These are phyloP conservation scores for Austroboletus festivus DNA, from an alignment of 768 basidiomycete species.

Conservation along the genomic window DNA sequence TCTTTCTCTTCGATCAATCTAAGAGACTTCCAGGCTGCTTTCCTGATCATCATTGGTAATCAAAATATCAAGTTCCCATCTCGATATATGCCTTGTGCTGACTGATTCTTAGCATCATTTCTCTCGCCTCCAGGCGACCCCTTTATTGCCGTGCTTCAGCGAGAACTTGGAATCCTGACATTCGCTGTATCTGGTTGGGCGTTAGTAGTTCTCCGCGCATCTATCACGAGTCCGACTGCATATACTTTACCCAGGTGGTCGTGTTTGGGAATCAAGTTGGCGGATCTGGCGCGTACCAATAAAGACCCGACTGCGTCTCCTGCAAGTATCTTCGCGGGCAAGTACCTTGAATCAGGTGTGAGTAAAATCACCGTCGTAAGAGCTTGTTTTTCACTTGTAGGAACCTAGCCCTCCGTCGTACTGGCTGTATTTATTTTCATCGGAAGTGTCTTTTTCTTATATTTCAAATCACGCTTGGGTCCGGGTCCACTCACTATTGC, in stretches of 20 bases:
- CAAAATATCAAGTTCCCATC: not conserved
- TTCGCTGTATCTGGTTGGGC: slow-evolving; percentile 56
- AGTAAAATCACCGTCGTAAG: slow-evolving; percentile 1
- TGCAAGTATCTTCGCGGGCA: slow-evolving; percentile 42
- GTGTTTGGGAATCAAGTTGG: slow-evolving; percentile 62
- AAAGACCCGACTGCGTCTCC: slow-evolving; percentile 38
- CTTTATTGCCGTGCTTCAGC: slow-evolving; percentile 65
- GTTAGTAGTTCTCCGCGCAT: slow-evolving; percentile 42
- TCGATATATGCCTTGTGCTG: not conserved
- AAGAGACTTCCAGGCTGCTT: slow-evolving; percentile 46
- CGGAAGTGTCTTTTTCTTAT: slow-evolving; percentile 55
- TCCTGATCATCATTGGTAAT: slow-evolving; percentile 60
- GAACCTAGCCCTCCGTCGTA: slow-evolving; percentile 52
- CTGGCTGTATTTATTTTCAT: slow-evolving; percentile 61
- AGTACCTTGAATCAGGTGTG: slow-evolving; percentile 53
- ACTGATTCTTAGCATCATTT: slow-evolving; percentile 45
- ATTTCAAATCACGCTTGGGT: slow-evolving; percentile 54
- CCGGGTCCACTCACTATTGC: slow-evolving; percentile 64
- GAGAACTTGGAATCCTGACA: slow-evolving; percentile 52
- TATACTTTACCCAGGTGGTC: slow-evolving; percentile 52
- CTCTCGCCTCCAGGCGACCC: slow-evolving; percentile 67
- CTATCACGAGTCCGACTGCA: no score
- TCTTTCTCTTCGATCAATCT: not conserved
- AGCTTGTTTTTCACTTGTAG: not conserved
- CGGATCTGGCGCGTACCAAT: slow-evolving; percentile 51